Percentiles rank a stretch among this genome's conserved stretches.
Conservation (phyloP, 1,139 yeast genomes). For the Yamadazyma jaroonii region DNA sequence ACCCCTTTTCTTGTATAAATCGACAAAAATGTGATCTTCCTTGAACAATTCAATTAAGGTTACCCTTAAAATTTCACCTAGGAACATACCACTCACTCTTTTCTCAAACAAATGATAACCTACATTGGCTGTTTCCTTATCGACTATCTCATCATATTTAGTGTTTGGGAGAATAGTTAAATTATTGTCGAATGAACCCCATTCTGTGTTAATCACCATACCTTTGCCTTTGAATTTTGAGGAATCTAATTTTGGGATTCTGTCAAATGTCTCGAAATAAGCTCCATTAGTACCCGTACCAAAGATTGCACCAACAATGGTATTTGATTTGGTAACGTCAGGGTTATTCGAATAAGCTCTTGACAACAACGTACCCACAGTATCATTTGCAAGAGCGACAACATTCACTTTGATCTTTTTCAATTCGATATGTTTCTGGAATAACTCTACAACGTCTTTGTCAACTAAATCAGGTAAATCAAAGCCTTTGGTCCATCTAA, state of each 20-base stretch:
- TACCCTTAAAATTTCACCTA: conserved; percentile 84
- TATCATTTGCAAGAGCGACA: conserved; percentile 90
- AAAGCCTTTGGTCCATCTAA: conserved; percentile 96
- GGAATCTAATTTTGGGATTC: conserved; percentile 62
- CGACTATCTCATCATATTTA: conserved; percentile 68
- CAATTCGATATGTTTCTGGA: conserved; percentile 66
- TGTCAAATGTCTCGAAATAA: conserved; percentile 69
- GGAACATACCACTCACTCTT: conserved; percentile 89
- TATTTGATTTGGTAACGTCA: conserved; percentile 57
- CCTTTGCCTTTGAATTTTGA: conserved; percentile 47
- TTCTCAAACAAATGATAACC: conserved; percentile 92
- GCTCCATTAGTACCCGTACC: conserved; percentile 99
- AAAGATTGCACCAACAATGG: conserved; percentile 83
- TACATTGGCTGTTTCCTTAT: conserved; percentile 71
- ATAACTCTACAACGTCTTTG: conserved; percentile 68
- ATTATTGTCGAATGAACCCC: conserved; percentile 94
- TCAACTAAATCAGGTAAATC: conserved; percentile 82
- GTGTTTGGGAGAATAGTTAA: conserved; percentile 71
- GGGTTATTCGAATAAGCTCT: conserved; percentile 74
- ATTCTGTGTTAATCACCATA: conserved; percentile 93
- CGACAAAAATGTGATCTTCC: conserved; percentile 54
- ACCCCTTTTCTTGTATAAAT: conserved; percentile 48
- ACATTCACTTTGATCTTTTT: conserved; percentile 65
- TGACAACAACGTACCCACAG: conserved; percentile 88
- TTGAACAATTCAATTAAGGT: conserved; percentile 65